Base-by-base conservation (phyloP, 305 asterid genomes). In the Fraxinus angustifolia region DNA sequence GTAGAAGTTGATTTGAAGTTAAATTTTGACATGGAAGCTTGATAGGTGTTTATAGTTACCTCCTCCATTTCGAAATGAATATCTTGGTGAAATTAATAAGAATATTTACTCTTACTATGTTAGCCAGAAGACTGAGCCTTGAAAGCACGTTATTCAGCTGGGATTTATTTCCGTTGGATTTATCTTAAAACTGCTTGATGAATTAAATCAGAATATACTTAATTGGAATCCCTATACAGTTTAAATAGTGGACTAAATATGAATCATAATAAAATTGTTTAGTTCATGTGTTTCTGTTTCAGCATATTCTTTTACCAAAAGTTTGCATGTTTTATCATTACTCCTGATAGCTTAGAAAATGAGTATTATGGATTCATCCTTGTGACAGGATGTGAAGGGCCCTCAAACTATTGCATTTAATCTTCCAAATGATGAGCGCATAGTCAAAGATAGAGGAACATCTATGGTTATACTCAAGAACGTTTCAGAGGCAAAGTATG, bases 381-480 rank as follows among this genome's bases (percentile, higher is more conserved):
- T 80, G 50, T 87, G 81, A 76, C 90, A 94, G 99, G 98, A 96
- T 53, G 97, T 96, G 76, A 93, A 94, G 88, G 99, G 98, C 79
- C 99, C 99, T 82, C 99, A 96, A 87, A 94, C 99, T 82, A 97
- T 90, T 79, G 99, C 99, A 50, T 96, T 92, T 90, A 96, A 96
- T 85, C 99, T 96, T 86, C 99, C 99, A 75, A 96, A 96, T 78
- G 99, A 96, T 81, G 99, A 96, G 76, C 90, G 93, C 10, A 93
- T 96, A 60, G 99, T 94, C 58, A 94, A 92, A 14, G 97, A 93
- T 82, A 88, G 94, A 88, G 99, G 99, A 86, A 88, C 97, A 56
- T 91, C 99, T 50, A 92, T 96, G 99, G 99, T 96, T 89, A 92
- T 96, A 87, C 98, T 96, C 84, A 94, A 96, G 94, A 96, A 96